A percentile compares a stretch with the other conserved stretches of the same genome.
phyloP scores from a whole-genome alignment of 2,329 filamentous ascomycete genomes.

The Hypomyces perniciosus region DNA sequence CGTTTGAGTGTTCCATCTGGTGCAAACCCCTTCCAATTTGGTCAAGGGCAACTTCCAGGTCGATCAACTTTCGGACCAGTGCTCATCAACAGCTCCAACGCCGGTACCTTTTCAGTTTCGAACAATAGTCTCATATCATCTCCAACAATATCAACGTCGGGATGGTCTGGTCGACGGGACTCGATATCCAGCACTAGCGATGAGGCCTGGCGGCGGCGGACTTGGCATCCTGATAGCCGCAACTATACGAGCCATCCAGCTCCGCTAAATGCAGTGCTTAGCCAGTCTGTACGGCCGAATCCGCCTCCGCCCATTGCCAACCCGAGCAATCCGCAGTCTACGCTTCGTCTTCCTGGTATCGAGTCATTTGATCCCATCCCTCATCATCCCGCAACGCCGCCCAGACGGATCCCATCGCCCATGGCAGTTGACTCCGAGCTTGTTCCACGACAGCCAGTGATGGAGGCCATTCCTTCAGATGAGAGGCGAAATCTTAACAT shows the following conservation, averaged over 20 bases:
- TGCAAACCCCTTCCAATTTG: conserved; percentile 66
- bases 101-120: conserved; percentile 48
- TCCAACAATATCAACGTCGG: conserved; percentile 59
- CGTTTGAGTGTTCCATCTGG: conserved; percentile 78
- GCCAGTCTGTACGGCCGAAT: conserved; percentile 54
- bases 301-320: conserved; percentile 45
- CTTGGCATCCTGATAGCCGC: conserved; percentile 80
- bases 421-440: conserved; percentile 65
- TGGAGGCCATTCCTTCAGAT: conserved; percentile 31
- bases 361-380: conserved; percentile 82
- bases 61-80: conserved; percentile 50
- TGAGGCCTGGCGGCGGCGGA: conserved; percentile 74
- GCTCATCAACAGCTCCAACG: conserved; percentile 49
- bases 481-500: conserved; percentile 47
- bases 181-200: conserved; percentile 58
- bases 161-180: conserved; percentile 56
- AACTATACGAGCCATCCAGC: conserved; percentile 59
- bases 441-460: conserved; percentile 27
- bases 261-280: conserved; percentile 71
- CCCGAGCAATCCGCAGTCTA: conserved; percentile 47
- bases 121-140: conserved; percentile 56
- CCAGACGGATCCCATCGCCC: conserved; percentile 61
- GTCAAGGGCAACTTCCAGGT: conserved; percentile 49
- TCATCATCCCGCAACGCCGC: conserved; percentile 55
- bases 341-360: conserved; percentile 75